Conservation (phyloP, 2,329 filamentous ascomycete species). For the Pseudocercospora fijiensis region DNA sequence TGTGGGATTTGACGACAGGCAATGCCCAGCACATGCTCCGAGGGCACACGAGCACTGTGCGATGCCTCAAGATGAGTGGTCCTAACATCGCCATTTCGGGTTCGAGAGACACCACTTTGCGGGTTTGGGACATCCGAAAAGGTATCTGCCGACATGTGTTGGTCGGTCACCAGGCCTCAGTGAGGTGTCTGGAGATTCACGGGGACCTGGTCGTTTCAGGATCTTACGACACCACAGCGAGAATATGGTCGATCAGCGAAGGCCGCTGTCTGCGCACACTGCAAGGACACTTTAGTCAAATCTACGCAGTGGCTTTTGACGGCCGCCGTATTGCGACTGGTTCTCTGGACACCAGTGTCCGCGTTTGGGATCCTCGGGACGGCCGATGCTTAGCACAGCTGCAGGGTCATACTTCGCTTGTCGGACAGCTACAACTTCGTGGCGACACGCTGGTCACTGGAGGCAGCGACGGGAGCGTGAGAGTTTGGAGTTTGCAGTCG, state of each 20-base stretch:
- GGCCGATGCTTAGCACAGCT: slow-evolving; percentile 80
- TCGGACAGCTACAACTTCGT: slow-evolving; percentile 94
- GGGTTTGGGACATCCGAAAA: slow-evolving; percentile 90
- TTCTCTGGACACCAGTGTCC: slow-evolving; percentile 91
- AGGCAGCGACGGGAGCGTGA: slow-evolving; percentile 90
- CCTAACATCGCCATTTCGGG: slow-evolving; percentile 92
- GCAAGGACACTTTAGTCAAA: slow-evolving; percentile 94
- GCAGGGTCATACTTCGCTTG: slow-evolving; percentile 93
- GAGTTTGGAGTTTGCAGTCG: slow-evolving; percentile 90
- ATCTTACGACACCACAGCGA: slow-evolving; percentile 94
- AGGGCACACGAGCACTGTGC: slow-evolving; percentile 93
- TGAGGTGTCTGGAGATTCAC: slow-evolving; percentile 91
- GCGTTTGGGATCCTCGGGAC: slow-evolving; percentile 74
- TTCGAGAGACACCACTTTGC: slow-evolving; percentile 87
- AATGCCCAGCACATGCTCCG: slow-evolving; percentile 77
- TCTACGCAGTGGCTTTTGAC: slow-evolving; percentile 97
- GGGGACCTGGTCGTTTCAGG: slow-evolving; percentile 97
- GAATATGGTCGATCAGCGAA: slow-evolving; percentile 97
- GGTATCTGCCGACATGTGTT: slow-evolving; percentile 88
- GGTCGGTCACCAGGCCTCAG: slow-evolving; percentile 91
- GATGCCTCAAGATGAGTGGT: slow-evolving; percentile 97
- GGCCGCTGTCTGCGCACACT: slow-evolving; percentile 88
- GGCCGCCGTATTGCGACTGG: slow-evolving; percentile 90
- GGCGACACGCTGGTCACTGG: slow-evolving; percentile 93
- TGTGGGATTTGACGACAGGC: slow-evolving; percentile 92